A percentile compares a stretch with the other conserved stretches of the same genome.
These are phyloP conservation scores for Dryas drummondii DNA, from an alignment of 306 rosid species.

Conservation along the genomic window DNA sequence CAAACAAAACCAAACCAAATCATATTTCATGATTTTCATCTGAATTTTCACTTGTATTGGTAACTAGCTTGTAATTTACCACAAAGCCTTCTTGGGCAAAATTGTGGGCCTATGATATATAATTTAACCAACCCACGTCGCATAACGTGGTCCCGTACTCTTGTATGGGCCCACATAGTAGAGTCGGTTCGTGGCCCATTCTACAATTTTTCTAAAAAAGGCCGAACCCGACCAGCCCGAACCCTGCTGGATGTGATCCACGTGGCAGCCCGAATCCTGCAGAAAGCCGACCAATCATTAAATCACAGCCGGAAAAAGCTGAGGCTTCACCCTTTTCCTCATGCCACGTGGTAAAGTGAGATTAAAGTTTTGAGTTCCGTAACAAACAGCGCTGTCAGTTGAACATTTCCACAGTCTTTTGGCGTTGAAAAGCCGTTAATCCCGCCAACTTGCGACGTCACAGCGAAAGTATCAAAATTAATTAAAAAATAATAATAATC, in stretches of 20 bases:
- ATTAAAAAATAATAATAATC: not conserved
- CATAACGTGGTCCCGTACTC: not conserved
- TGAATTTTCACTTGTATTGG: not conserved
- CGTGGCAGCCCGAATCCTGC: slow-evolving; percentile 16
- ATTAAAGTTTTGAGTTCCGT: slow-evolving; percentile 3
- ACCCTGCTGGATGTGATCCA: slow-evolving; percentile 44
- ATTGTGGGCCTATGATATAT: not conserved
- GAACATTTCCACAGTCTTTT: slow-evolving; percentile 23
- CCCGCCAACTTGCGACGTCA: slow-evolving; percentile 54
- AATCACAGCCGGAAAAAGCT: slow-evolving; percentile 6
- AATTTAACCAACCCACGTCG: no score
- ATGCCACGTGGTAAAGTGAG: slow-evolving; percentile 48
- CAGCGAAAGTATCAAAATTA: slow-evolving; percentile 17
- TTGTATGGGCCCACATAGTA: slow-evolving; percentile 12
- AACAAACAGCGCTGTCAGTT: slow-evolving; percentile 4
- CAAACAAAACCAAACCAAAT: not conserved
- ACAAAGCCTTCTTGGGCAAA: no score
- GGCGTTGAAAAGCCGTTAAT: slow-evolving; percentile 77
- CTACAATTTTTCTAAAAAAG: not conserved
- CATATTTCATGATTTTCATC: no score
- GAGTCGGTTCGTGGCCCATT: slow-evolving; percentile 12
- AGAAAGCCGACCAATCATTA: slow-evolving; percentile 30
- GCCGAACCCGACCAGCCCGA: slow-evolving; percentile 16
- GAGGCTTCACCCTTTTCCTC: not conserved
- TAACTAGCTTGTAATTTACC: no score